These are phyloP conservation scores for Fusarium succisae DNA, from an alignment of 2,329 filamentous ascomycete species.

Conservation along the genomic window DNA sequence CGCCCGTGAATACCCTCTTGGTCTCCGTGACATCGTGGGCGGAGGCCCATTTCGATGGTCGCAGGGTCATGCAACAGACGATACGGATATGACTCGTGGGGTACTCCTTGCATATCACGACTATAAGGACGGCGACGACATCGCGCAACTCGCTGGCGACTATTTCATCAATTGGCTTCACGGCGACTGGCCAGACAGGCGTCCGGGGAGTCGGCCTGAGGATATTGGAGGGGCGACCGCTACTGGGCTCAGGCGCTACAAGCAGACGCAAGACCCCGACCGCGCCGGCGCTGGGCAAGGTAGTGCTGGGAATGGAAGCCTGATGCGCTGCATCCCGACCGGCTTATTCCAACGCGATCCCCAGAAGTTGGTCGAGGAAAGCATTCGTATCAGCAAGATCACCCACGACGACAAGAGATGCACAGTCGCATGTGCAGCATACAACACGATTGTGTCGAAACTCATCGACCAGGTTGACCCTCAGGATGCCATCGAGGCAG, in stretches of 20 bases:
- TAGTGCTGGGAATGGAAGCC: slow-evolving; percentile 55
- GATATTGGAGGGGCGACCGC: slow-evolving; percentile 55
- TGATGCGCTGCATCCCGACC: slow-evolving; percentile 60
- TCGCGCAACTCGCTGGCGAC: slow-evolving; percentile 49
- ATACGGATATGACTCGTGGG: slow-evolving; percentile 58
- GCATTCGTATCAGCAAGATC: slow-evolving; percentile 50
- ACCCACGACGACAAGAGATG: slow-evolving; percentile 52
- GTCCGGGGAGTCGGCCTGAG: slow-evolving; percentile 43
- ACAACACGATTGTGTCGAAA: slow-evolving; percentile 50
- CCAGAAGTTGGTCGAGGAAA: slow-evolving; percentile 44
- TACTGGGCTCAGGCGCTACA: slow-evolving; percentile 46
- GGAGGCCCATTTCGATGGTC: slow-evolving; percentile 56
- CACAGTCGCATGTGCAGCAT: slow-evolving; percentile 50
- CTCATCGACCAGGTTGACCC: slow-evolving; percentile 43
- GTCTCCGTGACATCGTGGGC: slow-evolving; percentile 54
- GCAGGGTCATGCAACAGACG: slow-evolving; percentile 57
- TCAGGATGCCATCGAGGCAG: slow-evolving; percentile 44
- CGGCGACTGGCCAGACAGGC: slow-evolving; percentile 55
- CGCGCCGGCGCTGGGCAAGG: slow-evolving; percentile 51
- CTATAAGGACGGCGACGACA: slow-evolving; percentile 28
- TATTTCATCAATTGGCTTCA: slow-evolving; percentile 54
- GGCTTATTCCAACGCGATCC: slow-evolving; percentile 50
- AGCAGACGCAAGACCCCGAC: slow-evolving; percentile 21
- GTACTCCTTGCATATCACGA: slow-evolving; percentile 56
- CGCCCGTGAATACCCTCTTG: slow-evolving; percentile 47